Evolutionary conservation across 306 rosid species (phyloP).

Genomic region (Pyrus betulifolia): DNA sequence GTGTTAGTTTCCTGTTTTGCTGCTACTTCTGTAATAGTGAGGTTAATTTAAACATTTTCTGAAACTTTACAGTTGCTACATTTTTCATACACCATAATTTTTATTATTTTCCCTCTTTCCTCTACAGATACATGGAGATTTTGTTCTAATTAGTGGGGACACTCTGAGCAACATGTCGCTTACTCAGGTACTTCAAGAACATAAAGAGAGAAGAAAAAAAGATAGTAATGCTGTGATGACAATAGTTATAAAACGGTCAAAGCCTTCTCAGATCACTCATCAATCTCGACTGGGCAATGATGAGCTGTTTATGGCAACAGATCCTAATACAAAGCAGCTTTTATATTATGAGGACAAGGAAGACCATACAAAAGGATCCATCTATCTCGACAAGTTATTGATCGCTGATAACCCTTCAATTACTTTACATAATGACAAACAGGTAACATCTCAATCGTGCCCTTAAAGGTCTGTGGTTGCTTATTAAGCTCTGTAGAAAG

Average conservation of each 20-base stretch:
- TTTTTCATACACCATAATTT: constrained; percentile 18
- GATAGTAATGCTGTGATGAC: constrained; percentile 96
- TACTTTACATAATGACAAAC: constrained; percentile 82
- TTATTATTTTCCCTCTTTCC: constrained; percentile 20
- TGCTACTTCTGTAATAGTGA: neutral
- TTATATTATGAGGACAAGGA: constrained; percentile 82
- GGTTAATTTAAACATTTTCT: neutral
- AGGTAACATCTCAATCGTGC: constrained; percentile 38
- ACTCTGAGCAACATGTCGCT: constrained; percentile 98
- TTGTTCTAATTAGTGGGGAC: constrained; percentile 91
- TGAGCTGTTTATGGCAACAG: constrained; percentile 83
- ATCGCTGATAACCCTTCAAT: constrained; percentile 64
- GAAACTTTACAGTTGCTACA: neutral
- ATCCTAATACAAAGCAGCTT: constrained; percentile 82
- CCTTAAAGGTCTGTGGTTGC: constrained; percentile 17
- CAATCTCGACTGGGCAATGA: constrained; percentile 99
- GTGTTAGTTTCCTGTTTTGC: neutral
- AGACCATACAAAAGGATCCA: constrained; percentile 51
- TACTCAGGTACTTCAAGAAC: constrained; percentile 77
- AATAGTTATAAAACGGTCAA: constrained; percentile 81
- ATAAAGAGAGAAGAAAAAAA: constrained; percentile 84
- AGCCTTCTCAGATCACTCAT: constrained; percentile 61
- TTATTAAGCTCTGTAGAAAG: neutral
- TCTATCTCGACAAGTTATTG: constrained; percentile 75
- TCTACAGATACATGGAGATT: constrained; percentile 91